Evolutionary conservation across 352 stramenopile genomes (phyloP).

Genomic region (Pilasporangium apinafurcum): DNA sequence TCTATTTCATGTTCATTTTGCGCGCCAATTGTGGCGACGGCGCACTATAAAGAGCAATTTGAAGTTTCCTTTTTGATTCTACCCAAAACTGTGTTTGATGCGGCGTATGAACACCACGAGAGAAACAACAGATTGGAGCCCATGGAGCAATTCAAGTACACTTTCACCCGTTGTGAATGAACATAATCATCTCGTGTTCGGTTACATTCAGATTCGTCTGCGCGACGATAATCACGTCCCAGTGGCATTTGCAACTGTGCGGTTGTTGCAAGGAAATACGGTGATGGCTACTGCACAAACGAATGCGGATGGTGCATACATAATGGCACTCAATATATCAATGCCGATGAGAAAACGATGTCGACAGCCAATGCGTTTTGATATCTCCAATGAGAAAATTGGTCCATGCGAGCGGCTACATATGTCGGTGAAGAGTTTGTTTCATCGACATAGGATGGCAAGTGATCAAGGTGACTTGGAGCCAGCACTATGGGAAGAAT

Average conservation of each 20-base stretch:
- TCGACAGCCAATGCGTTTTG: not conserved
- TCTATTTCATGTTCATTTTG: not conserved
- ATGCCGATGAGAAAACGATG: not conserved
- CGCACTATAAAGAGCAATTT: constrained; percentile 1
- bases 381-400: not conserved
- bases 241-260: not conserved
- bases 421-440: too few species aligned
- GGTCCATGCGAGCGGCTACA: not conserved
- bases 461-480: too few species aligned
- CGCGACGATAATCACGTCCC: not conserved
- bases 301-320: constrained; percentile 2
- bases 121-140: too few species aligned
- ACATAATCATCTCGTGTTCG: constrained; percentile 1
- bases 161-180: too few species aligned
- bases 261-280: not conserved
- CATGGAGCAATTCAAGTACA: too few species aligned
- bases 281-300: not conserved
- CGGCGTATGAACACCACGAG: constrained; percentile 1
- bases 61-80: constrained; percentile 3
- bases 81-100: too few species aligned
- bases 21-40: not conserved
- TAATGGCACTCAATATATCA: constrained; percentile 1
- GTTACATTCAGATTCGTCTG: not conserved
- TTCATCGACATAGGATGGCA: too few species aligned
- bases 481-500: too few species aligned